Conservation (phyloP, 108 stramenopile species). For the Discostella pseudostelligera region DNA sequence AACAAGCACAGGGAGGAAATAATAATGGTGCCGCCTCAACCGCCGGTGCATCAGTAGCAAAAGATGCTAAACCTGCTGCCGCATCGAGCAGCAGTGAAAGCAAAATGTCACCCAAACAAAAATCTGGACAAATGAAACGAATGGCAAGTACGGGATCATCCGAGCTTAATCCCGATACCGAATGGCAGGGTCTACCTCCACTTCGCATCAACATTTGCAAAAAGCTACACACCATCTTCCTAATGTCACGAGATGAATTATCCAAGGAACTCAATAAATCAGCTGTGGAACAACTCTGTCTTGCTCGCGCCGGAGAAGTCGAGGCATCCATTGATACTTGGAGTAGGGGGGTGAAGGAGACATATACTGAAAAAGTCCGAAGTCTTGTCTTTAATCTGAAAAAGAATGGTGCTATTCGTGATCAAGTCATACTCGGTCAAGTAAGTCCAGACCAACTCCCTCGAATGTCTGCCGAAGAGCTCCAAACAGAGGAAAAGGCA, state of each 20-base stretch:
- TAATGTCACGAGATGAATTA: conserved; percentile 47
- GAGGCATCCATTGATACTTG: conserved; percentile 63
- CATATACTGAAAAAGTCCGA: conserved; percentile 74
- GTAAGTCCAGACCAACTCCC: conserved; percentile 56
- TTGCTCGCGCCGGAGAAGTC: conserved; percentile 67
- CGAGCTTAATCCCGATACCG: conserved; percentile 35
- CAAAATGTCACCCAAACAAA: conserved; percentile 17
- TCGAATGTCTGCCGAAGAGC: conserved; percentile 66
- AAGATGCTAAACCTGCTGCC: conserved; percentile 16
- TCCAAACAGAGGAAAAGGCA: conserved; percentile 67
- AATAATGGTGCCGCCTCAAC: no score
- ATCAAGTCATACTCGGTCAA: conserved; percentile 66
- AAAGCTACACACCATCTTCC: conserved; percentile 64
- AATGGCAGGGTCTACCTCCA: conserved; percentile 67
- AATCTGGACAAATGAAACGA: conserved; percentile 25
- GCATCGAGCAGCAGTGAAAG: conserved; percentile 11
- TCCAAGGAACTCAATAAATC: conserved; percentile 67
- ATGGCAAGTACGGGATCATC: conserved; percentile 32
- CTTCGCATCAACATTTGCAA: conserved; percentile 68
- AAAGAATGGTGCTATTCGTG: conserved; percentile 67
- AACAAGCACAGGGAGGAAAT: conserved; percentile 36
- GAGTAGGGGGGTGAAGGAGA: conserved; percentile 40
- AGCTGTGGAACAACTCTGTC: conserved; percentile 60
- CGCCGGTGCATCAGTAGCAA: background rate
- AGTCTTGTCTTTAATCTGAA: conserved; percentile 84